phyloP scores from a whole-genome alignment of 2,329 filamentous ascomycete species.

The Rosellinia necatrix region DNA sequence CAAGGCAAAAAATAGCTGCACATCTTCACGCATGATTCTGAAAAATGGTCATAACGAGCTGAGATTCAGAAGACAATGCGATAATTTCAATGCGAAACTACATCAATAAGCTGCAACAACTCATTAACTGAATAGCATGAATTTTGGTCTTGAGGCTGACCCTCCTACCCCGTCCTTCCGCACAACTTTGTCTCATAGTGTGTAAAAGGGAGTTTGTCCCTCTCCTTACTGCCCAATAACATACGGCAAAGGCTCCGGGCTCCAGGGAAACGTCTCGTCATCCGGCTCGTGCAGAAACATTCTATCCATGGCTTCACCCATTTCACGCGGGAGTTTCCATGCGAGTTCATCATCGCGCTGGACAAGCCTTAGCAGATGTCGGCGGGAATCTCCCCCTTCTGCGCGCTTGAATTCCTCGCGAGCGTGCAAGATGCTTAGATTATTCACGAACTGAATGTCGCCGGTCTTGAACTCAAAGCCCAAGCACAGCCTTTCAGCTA shows the following conservation, averaged over 20 bases:
- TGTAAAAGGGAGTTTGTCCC: too few species aligned
- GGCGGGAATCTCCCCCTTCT: not conserved
- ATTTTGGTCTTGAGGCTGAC: too few species aligned
- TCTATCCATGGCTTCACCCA: not conserved
- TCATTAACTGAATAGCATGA: too few species aligned
- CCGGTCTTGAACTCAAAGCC: not conserved
- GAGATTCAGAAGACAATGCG: too few species aligned
- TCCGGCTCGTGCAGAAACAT: not conserved
- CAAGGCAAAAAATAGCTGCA: too few species aligned
- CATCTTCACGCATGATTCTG: too few species aligned
- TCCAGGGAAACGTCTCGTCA: not conserved
- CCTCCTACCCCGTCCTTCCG: too few species aligned
- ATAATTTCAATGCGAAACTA: too few species aligned
- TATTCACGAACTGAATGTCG: not conserved
- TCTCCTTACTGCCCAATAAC: not conserved
- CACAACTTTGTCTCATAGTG: too few species aligned
- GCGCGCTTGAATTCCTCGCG: not conserved
- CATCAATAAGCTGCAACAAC: too few species aligned
- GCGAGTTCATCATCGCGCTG: not conserved
- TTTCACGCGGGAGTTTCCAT: not conserved
- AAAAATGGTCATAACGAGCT: too few species aligned
- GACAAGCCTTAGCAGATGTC: not conserved
- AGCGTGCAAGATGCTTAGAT: not conserved
- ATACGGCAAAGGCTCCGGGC: not conserved
- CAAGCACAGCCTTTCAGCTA: not conserved